A percentile compares a stretch with the other conserved stretches of the same genome.
phyloP scores from a whole-genome alignment of 108 stramenopile genomes.

The Nitzschia sp. region DNA sequence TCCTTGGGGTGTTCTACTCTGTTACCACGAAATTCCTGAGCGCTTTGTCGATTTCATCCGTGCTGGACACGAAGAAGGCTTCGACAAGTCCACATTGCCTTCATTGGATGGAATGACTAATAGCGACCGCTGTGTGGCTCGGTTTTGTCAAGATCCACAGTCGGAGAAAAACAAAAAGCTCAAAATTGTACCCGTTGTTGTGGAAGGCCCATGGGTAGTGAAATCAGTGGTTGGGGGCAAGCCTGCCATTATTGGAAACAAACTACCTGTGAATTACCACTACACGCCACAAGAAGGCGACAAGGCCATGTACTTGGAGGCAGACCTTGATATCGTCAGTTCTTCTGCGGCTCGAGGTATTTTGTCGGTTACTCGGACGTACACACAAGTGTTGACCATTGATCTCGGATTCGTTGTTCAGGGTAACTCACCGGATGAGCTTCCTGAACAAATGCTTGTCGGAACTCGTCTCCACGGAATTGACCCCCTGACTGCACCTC shows the following conservation, averaged over 20 bases:
- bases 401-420: conserved; percentile 85
- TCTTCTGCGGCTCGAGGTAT: conserved; percentile 81
- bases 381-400: conserved; percentile 75
- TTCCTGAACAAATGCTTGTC: conserved; percentile 83
- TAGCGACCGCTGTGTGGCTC: conserved; percentile 56
- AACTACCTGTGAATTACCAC: conserved; percentile 63
- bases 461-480: conserved; percentile 82
- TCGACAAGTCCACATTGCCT: conserved; percentile 49
- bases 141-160: conserved; percentile 50
- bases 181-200: conserved; percentile 77
- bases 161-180: conserved; percentile 59
- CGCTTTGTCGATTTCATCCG: conserved; percentile 64
- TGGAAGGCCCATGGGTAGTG: conserved; percentile 86
- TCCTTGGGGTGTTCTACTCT: conserved; percentile 83
- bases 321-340: conserved; percentile 81
- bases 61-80: conserved; percentile 40
- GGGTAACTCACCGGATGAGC: conserved; percentile 63
- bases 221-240: conserved; percentile 76
- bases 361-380: conserved; percentile 67
- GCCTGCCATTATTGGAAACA: conserved; percentile 77
- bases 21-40: conserved; percentile 83
- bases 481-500: conserved; percentile 74
- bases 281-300: conserved; percentile 34
- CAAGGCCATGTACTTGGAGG: conserved; percentile 75
- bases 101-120: conserved; percentile 44